Percentiles rank a stretch among this genome's conserved stretches.
Conservation (phyloP, 2,329 filamentous ascomycete genomes). For the Stagonosporopsis chrysanthemi region DNA sequence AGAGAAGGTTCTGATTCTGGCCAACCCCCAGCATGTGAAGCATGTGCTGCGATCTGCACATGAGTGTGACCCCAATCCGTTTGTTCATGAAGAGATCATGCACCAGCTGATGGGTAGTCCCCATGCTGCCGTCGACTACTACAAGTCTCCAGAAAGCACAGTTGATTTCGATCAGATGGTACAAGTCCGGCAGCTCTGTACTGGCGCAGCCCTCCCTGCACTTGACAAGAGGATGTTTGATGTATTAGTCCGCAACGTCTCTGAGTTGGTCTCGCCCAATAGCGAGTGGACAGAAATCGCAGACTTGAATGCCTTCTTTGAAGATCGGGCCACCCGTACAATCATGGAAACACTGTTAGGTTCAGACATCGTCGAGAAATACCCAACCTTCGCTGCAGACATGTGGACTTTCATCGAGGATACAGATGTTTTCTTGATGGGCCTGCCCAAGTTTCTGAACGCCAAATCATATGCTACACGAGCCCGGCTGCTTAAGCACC, state of each 20-base stretch:
- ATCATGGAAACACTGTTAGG: conserved; percentile 20
- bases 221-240: conserved; percentile 18
- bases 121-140: conserved; percentile 22
- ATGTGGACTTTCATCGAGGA: conserved; percentile 28
- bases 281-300: conserved; percentile 19
- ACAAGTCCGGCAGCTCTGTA: not conserved
- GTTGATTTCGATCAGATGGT: conserved; percentile 1
- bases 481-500: conserved; percentile 22
- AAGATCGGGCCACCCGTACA: conserved; percentile 16
- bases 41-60: conserved; percentile 7
- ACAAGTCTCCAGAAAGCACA: conserved; percentile 10
- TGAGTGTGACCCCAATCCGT: conserved; percentile 26
- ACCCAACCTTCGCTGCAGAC: conserved; percentile 20
- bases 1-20: conserved; percentile 23
- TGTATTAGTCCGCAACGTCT: conserved; percentile 15
- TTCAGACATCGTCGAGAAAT: conserved; percentile 13
- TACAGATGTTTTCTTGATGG: conserved; percentile 23
- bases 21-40: conserved; percentile 26
- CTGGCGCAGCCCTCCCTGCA: not conserved
- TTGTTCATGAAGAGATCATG: conserved; percentile 27
- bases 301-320: conserved; percentile 23
- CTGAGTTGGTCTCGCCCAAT: not conserved
- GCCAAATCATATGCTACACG: conserved; percentile 22
- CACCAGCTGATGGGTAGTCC: conserved; percentile 27
- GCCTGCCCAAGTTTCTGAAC: conserved; percentile 20